Evolutionary conservation across 257 asterid species (phyloP), one percentile per base, ranked within the genome.

Genomic region (Solanum lycopersicoides): DNA sequence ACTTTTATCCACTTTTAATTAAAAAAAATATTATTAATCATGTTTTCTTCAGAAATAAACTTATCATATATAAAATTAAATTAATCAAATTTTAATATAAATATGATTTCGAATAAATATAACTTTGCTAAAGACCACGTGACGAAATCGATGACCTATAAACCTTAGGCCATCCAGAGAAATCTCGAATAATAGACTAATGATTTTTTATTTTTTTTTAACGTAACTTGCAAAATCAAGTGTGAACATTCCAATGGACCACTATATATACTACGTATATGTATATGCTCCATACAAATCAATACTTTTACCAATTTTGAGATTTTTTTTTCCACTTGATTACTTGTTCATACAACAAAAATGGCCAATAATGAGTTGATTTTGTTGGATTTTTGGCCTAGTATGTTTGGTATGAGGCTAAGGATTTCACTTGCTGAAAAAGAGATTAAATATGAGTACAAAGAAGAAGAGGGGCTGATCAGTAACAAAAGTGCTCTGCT

Each of bases 341-440:
- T 25, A 6, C 14, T 65, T 12, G 7, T 72, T 72, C 82, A 35
- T 37, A 35, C 82, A 39, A 0, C 23, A 23, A 87, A 75, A 86
- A 90, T 90, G 92, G 89, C 53, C 2, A 68, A 34, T 7, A 37
- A n/a, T 18, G 89, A 88, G 65, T n/a, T 90, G 50, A 60, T 80
- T 68, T 15, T 90, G 47, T 66, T 90, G 60, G 83, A 85, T 73
- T 84, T 11, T 63, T 69, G 89, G 89, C 3, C 83, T 1, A 90
- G 92, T 71, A 84, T 80, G 88, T 88, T 87, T 65, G 89, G 88
- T 4, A 80, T 88, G 74, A 88, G 92, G 73, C 83, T 85, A 4
- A 88, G 86, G 87, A 85, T 90, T 34, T 90, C 91, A 44, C 88
- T 90, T 20, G 83, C 44, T 12, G 92, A 90, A 84, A 90, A 90